Evolutionary conservation across 2,329 filamentous ascomycete genomes (phyloP).

Genomic region (Fusarium nanum): DNA sequence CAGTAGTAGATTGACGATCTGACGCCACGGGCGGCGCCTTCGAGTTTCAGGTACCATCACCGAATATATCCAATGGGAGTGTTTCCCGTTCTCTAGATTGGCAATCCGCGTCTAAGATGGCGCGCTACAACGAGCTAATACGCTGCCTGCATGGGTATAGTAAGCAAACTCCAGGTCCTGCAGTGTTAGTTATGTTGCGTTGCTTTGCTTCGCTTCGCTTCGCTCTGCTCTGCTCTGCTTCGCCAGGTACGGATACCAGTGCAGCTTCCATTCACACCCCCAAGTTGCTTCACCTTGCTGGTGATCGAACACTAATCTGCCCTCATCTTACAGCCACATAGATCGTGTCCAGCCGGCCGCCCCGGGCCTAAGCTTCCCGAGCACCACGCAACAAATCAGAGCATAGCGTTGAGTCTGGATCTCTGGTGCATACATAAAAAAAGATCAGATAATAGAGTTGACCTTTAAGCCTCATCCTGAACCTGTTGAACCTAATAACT

Average conservation of each 20-base stretch:
- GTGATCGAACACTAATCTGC: conserved; percentile 10
- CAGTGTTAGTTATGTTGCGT: background rate
- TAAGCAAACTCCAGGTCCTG: conserved; percentile 25
- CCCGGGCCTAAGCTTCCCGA: conserved; percentile 12
- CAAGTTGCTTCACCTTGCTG: background rate
- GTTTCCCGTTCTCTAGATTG: conserved; percentile 37
- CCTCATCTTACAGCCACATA: conserved; percentile 19
- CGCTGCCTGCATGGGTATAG: conserved; percentile 10
- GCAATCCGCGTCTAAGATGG: conserved; percentile 34
- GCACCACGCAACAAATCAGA: conserved; percentile 19
- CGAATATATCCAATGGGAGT: conserved; percentile 38
- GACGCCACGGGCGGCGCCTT: conserved; percentile 40
- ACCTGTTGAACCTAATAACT: background rate
- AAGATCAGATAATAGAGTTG: background rate
- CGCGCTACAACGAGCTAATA: conserved; percentile 29
- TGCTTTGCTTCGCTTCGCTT: conserved; percentile 11
- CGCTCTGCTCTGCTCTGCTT: background rate
- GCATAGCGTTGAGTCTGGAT: conserved; percentile 33
- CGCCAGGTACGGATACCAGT: background rate
- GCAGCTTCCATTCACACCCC: conserved; percentile 3
- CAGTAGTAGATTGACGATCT: conserved; percentile 34
- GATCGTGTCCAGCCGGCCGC: conserved; percentile 29
- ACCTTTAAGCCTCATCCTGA: background rate
- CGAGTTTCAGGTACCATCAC: conserved; percentile 44
- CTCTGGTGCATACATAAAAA: background rate